Evolutionary conservation across 768 basidiomycete species (phyloP).

Genomic region (Terana coerulea): DNA sequence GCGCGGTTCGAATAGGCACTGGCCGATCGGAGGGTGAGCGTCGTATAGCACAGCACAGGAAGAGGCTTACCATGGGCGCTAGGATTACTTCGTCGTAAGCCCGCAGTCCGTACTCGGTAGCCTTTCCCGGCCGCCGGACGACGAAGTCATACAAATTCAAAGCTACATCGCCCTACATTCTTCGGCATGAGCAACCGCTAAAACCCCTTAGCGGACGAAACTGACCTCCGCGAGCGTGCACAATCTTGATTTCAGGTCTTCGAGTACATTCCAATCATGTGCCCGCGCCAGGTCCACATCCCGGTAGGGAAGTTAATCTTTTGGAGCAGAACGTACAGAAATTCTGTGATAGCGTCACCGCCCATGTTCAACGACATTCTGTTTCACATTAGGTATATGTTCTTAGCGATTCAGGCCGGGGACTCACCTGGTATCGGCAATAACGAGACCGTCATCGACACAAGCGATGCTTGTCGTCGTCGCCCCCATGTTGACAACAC

Average conservation of each 20-base stretch:
- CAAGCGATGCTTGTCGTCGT: slow-evolving; percentile 81
- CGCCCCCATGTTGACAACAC: slow-evolving; percentile 94
- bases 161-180: slow-evolving; percentile 86
- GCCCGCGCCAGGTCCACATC: slow-evolving; percentile 71
- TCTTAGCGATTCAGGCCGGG: neutral
- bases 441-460: slow-evolving; percentile 89
- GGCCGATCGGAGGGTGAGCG: neutral
- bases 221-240: slow-evolving; percentile 87
- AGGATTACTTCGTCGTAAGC: slow-evolving; percentile 95
- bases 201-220: neutral
- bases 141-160: slow-evolving; percentile 89
- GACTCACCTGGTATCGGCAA: slow-evolving; percentile 60
- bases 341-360: slow-evolving; percentile 93
- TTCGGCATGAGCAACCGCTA: too few species aligned
- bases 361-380: slow-evolving; percentile 85
- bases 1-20: slow-evolving; percentile 93
- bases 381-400: slow-evolving; percentile 1
- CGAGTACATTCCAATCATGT: slow-evolving; percentile 90
- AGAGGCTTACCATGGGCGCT: slow-evolving; percentile 79
- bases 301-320: slow-evolving; percentile 82
- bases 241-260: slow-evolving; percentile 81
- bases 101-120: slow-evolving; percentile 80
- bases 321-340: slow-evolving; percentile 76
- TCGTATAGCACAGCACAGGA: neutral
- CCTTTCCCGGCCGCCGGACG: slow-evolving; percentile 68